Base-by-base conservation (phyloP, 495 filamentous ascomycete species). In the Cryomyces minteri region DNA sequence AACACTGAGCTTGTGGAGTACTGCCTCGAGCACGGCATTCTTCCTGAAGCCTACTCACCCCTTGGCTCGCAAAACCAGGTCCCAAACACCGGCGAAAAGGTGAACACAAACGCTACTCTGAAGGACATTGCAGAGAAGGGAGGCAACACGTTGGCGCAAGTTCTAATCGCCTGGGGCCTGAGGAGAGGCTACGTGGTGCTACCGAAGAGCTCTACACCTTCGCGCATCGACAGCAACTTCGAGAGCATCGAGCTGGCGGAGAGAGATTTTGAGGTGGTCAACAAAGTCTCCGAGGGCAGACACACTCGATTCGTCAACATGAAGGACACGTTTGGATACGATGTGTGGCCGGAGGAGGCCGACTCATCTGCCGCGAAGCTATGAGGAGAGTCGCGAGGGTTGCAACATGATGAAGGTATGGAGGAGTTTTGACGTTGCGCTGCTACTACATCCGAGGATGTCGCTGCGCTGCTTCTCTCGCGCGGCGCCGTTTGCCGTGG, bases 1-100 rank as follows among this genome's bases (percentile, higher is more conserved):
- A 80, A 76, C 0, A 82, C 82, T 25, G 86, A 87, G 66, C 71
- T 90, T 32, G 68, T 88, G 31, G 77, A 77, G 36, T 88, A 80
- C 55, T 60, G 57, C 58, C 60, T 61, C 49, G 43, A 53, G 39
- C 62, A 65, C 52, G 58, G 53, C 51, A 65, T 65, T 48, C 62
- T 63, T 59, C 51, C 44, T 47, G 63, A 60, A 18, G 62, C 62
- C 18, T 65, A 65, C 47, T 63, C 60, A 10, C 63, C 60, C 53
- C 48, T 65, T 6, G 62, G 62, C 12, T 59, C 55, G 18, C 18
- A 25, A 25, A 25, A 25, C 18, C 18, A 25, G 18, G 18, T 25
- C 18, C 18, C 18, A 25, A 25, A 25, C 5, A 65, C 61, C 44
- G 59, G 61, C 52, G 61, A 58, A 7, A 59, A 61, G 32, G 59